Evolutionary conservation across 345 rosid genomes (phyloP), one percentile per base, ranked within the genome.

Genomic region (Capsella bursapastoris): DNA sequence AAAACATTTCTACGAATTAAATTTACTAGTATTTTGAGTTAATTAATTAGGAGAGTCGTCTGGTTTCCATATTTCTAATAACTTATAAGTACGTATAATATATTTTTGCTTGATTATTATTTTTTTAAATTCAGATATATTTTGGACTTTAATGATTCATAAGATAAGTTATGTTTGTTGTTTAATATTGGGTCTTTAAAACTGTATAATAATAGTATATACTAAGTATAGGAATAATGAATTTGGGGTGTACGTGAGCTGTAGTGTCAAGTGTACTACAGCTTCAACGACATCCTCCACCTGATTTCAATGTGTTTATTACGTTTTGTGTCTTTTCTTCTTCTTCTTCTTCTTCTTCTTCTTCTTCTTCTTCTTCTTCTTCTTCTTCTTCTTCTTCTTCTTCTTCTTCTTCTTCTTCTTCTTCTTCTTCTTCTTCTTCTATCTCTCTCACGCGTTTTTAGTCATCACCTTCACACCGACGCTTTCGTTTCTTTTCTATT

Each of bases 241-340:
- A 40, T 2, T 12, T 22, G 25, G 74, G 75, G 74, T 62, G 70
- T 70, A 56, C 56, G 56, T 69, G 75, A 76, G 80, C 70, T 76
- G 75, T 68, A 60, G 69, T 75, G 80, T 62, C 49, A 68, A 68
- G 75, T 25, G 18, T 60, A 35, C 4, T n/a, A 57, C 51, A 61
- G 45, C 12, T 62, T 38, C 31, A 63, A 63, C 75, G 80, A 76
- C 80, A 76, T 45, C 50, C 4, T 63, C 74, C 79, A 76, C 80
- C 80, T 76, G 80, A 69, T 76, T 64, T 70, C 80, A 76, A 70
- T 70, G 80, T 76, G 75, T 61, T 63, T 60, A 61, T 45, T 56
- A 55, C 31, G 55, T 60, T 56, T 18, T 22, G 45, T 75, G 68
- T 75, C 73, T 59, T 49, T 50, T 65, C 57, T 16, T 66, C 59